Evolutionary conservation across 306 rosid genomes (phyloP), one percentile per base, ranked within the genome.

Genomic region (Comarum palustre): DNA sequence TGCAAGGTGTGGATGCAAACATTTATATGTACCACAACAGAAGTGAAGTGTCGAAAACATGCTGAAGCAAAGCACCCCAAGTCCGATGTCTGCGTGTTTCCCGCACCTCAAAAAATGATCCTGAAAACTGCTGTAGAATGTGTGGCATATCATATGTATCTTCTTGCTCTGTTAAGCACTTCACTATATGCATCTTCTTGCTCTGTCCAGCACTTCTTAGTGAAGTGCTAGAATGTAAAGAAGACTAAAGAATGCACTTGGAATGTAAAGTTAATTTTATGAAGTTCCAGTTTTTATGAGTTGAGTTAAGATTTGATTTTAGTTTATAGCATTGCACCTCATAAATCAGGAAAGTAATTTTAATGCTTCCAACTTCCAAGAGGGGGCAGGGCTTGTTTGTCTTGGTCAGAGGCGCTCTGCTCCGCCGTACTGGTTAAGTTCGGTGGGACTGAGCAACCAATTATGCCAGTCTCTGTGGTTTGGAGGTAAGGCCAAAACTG

Each of bases 1-100:
- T 89, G 97, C 86, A 89, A 87, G 87, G 97, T 91, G 59, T 91
- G 97, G 73, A 89, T 91, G 97, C 96, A 91, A 50, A 91, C 96
- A 79, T 91, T 91, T 67, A 86, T 89, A 17, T 91, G 97, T 80
- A 91, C 96, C 76, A 91, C 97, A 48, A 73, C 96, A 29, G 96
- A 91, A 84, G 93, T 89, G 83, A 91, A 89, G 84, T 91, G 97
- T 79, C 83, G 75, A 88, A 96, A 89, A 78, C 97, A 87, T 74
- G 96, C 96, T 43, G 93, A 86, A 81, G 96, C 96, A 55, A 91
- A 82, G 66, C 97, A 91, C 81, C 96, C 96, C 2, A 91, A 89
- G 83, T 80, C 97, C 41, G 93, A 92, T 75, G 66, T 87, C 47
- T 45, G 2, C 57, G 27, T 91, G 96, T 73, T 89, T 92, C 72